These are phyloP conservation scores for Leptomonas pyrrhocoris DNA, from an alignment of 208 protist genomes.

Conservation along the genomic window DNA sequence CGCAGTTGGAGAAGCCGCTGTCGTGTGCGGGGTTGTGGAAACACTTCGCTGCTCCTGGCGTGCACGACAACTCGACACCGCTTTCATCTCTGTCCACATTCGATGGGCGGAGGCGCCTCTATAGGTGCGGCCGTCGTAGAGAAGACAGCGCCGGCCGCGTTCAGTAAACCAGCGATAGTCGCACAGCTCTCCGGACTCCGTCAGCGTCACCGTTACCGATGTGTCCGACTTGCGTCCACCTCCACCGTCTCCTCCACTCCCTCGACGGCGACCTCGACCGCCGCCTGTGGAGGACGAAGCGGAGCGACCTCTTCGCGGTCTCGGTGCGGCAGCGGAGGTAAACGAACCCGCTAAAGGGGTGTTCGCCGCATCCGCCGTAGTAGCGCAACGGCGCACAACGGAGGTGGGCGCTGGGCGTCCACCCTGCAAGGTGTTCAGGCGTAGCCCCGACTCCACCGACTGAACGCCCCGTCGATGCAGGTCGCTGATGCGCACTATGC, in stretches of 20 bases:
- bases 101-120: constrained; percentile 59
- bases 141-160: constrained; percentile 55
- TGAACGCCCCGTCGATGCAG: constrained; percentile 33
- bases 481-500: constrained; percentile 77
- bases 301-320: neutral
- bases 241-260: neutral
- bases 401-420: neutral
- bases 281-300: neutral
- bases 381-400: too few relatives aligned
- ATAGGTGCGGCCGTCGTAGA: constrained; percentile 71
- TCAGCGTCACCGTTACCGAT: constrained; percentile 31
- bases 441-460: constrained; percentile 21
- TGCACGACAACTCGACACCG: neutral
- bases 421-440: constrained; percentile 14
- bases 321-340: neutral
- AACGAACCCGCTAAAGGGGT: neutral
- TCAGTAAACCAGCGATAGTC: constrained; percentile 68
- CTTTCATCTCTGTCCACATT: constrained; percentile 74
- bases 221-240: neutral
- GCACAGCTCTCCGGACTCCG: constrained; percentile 43
- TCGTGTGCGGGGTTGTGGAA: too few relatives aligned
- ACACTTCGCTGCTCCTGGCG: neutral
- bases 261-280: neutral
- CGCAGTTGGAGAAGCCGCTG: too few relatives aligned
- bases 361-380: too few relatives aligned